Evolutionary conservation across 441 rosid genomes (phyloP), one percentile per base, ranked within the genome.

Genomic region (Biscutella laevigata): DNA sequence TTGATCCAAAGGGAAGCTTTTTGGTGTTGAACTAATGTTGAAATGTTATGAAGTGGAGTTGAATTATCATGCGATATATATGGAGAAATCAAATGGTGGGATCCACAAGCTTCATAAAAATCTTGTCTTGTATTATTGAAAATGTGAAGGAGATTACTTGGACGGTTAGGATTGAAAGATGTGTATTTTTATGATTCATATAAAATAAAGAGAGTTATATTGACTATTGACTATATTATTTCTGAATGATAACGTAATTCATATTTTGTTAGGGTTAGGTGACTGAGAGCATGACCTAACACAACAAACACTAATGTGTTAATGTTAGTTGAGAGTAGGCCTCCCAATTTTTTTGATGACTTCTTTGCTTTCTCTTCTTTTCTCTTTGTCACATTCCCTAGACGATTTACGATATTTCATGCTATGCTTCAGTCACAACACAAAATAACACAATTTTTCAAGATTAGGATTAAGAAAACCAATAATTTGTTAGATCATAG

Each of bases 221-320:
- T 36, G 54, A 49, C 42, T 38, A 26, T 2, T 26, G 30, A 50
- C n/a, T n/a, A 42, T 12, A 15, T 11, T 42, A 21, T 57, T 50
- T n/a, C 20, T 21, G n/a, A 41, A 27, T 40, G 14, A 36, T 47
- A 53, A 38, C 32, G 66, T 53, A 53, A 10, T 51, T 28, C 51
- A n/a, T n/a, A 52, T 46, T 0, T 53, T 21, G 62, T 53, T 59
- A 60, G 13, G 25, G 57, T 66, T 66, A 59, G 71, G 71, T 60
- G 71, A 59, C 66, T 66, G 61, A 60, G 38, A 39, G 26, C 53
- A 60, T 33, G 71, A 66, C 71, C 71, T 59, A 66, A 45, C 71
- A 66, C 71, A 66, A 59, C 71, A 59, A 66, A 59, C 66, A 65
- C 34, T 39, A 32, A 16, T 59, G 30, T 44, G 43, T 44, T 27